These are phyloP conservation scores for Oidiodendron maius DNA, from an alignment of 495 filamentous ascomycete species.

Conservation along the genomic window DNA sequence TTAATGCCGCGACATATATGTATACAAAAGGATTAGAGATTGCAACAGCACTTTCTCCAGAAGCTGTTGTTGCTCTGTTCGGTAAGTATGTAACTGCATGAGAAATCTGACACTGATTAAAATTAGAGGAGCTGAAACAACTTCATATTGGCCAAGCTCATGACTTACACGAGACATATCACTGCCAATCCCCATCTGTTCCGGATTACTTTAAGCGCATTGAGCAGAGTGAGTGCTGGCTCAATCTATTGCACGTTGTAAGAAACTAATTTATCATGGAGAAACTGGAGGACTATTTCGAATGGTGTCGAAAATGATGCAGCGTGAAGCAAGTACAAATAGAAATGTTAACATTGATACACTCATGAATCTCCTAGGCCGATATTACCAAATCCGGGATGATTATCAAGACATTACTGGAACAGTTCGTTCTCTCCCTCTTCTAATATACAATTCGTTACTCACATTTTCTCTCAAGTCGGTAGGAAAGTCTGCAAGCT, in stretches of 20 bases:
- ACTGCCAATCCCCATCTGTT: conserved; percentile 22
- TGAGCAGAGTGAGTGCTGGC: conserved; percentile 9
- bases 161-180: conserved; percentile 33
- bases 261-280: neutral
- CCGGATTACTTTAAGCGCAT: conserved; percentile 32
- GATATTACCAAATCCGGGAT: too few relatives aligned
- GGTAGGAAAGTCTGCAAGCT: too few relatives aligned
- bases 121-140: conserved; percentile 7
- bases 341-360: conserved; percentile 9
- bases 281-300: conserved; percentile 37
- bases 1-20: conserved; percentile 47
- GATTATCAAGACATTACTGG: too few relatives aligned
- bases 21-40: conserved; percentile 29
- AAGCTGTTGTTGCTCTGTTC: neutral
- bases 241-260: neutral
- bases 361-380: too few relatives aligned
- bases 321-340: neutral
- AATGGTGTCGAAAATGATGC: conserved; percentile 24
- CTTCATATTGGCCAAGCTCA: conserved; percentile 30
- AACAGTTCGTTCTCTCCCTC: too few relatives aligned
- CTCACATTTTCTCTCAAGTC: too few relatives aligned
- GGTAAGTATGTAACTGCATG: neutral
- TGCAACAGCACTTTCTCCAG: neutral
- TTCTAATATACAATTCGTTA: too few relatives aligned
- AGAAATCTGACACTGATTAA: neutral